These are phyloP conservation scores for Euphorbia lathyris DNA, from an alignment of 345 rosid genomes.

Conservation along the genomic window DNA sequence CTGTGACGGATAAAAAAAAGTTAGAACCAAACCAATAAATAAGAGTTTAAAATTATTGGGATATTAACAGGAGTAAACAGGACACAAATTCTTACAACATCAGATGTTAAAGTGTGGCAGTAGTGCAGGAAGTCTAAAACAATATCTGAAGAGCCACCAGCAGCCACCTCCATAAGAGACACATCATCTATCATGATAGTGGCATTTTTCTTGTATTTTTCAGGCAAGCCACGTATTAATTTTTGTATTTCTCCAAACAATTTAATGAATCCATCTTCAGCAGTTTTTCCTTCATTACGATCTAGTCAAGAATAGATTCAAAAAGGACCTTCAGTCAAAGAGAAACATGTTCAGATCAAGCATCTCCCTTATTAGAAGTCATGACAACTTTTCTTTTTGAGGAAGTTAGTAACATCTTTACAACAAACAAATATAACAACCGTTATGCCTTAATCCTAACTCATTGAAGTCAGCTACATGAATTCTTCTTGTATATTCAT, in stretches of 20 bases:
- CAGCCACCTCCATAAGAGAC: conserved; percentile 80
- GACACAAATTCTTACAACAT: conserved; percentile 51
- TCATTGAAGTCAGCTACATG: not conserved
- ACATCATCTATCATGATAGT: conserved; percentile 86
- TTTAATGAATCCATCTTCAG: conserved; percentile 41
- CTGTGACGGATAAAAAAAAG: conserved; percentile 38
- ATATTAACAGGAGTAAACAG: not conserved
- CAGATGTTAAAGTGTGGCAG: conserved; percentile 69
- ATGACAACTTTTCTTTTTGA: not conserved
- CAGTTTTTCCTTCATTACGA: conserved; percentile 36
- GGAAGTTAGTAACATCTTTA: not conserved
- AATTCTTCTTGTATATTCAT: too few species aligned
- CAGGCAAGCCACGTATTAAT: conserved; percentile 39
- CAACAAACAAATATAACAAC: not conserved
- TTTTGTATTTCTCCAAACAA: conserved; percentile 56
- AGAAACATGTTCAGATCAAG: conserved; percentile 11
- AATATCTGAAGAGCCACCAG: conserved; percentile 52
- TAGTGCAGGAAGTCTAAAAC: conserved; percentile 80
- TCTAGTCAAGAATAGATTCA: conserved; percentile 29
- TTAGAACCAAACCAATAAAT: not conserved
- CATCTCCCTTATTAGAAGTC: not conserved
- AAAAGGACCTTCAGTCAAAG: conserved; percentile 7
- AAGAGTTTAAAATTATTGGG: not conserved
- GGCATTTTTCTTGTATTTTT: conserved; percentile 34
- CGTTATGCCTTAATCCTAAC: not conserved